Conservation (phyloP, 352 stramenopile genomes). For the Saprolegnia parasitica region DNA sequence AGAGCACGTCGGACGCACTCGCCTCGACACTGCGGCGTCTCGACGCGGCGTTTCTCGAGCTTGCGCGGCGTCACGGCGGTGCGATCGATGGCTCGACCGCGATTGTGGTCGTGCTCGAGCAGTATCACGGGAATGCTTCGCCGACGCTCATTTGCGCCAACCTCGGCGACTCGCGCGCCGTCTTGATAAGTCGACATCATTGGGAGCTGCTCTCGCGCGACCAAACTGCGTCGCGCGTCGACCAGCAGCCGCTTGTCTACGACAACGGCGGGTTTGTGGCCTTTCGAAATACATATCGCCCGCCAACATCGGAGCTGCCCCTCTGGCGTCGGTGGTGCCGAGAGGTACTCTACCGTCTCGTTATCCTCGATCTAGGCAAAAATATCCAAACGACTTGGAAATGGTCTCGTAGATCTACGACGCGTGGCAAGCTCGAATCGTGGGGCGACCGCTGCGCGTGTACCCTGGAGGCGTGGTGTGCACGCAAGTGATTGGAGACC, state of each 20-base stretch:
- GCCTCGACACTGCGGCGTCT: not conserved
- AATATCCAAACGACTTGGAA: not conserved
- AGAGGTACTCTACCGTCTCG: no score
- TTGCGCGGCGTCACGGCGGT: not conserved
- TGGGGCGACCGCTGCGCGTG: constrained; percentile 13
- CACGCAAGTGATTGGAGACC: constrained; percentile 14
- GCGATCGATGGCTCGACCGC: constrained; percentile 17
- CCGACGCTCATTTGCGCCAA: constrained; percentile 13
- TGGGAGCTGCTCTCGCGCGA: constrained; percentile 1
- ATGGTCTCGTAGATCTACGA: constrained; percentile 21
- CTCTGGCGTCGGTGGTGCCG: not conserved
- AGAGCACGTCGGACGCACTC: not conserved
- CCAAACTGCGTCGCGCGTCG: constrained; percentile 11
- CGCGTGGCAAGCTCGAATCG: not conserved
- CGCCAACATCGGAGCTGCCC: not conserved
- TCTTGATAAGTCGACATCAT: not conserved
- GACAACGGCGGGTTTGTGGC: constrained; percentile 23
- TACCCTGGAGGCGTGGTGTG: constrained; percentile 22
- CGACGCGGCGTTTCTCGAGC: constrained; percentile 11
- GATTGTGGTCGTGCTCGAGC: constrained; percentile 15
- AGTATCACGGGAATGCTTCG: not conserved
- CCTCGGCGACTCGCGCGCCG: constrained; percentile 21
- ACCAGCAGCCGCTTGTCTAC: constrained; percentile 10
- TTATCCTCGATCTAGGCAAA: not conserved
- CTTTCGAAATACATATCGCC: constrained; percentile 12